phyloP scores from a whole-genome alignment of 306 rosid genomes.

The Arachis stenosperma region DNA sequence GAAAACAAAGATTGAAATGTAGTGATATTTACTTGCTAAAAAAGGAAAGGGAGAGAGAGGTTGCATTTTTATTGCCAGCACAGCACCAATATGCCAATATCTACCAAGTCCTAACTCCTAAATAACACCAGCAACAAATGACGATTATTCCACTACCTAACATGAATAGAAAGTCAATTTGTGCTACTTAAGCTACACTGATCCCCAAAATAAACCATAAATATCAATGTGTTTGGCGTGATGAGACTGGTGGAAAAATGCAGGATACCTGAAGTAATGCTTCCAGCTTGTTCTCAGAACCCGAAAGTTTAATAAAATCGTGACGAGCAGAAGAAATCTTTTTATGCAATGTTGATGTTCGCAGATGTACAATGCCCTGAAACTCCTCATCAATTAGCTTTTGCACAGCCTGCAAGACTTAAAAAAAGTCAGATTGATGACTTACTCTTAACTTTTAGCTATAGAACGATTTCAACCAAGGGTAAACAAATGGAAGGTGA shows the following conservation, averaged over 20 bases:
- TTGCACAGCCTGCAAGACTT: slow-evolving; percentile 83
- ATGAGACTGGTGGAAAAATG: slow-evolving; percentile 9
- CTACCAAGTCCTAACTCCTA: not conserved
- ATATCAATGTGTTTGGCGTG: slow-evolving; percentile 21
- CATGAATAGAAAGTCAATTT: not conserved
- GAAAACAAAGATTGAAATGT: slow-evolving; percentile 13
- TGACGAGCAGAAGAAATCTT: slow-evolving; percentile 91
- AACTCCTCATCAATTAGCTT: slow-evolving; percentile 87
- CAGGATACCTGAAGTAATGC: slow-evolving; percentile 79
- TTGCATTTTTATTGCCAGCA: too few species aligned
- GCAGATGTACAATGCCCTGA: slow-evolving; percentile 87
- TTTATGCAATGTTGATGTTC: slow-evolving; percentile 88
- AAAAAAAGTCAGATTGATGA: slow-evolving; percentile 32
- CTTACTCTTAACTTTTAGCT: not conserved
- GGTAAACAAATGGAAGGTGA: slow-evolving; percentile 6
- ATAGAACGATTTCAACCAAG: not conserved
- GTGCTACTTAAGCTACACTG: slow-evolving; percentile 9
- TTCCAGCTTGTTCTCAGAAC: slow-evolving; percentile 95
- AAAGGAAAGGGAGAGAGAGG: slow-evolving; percentile 8
- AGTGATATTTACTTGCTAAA: too few species aligned
- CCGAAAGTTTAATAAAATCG: slow-evolving; percentile 88
- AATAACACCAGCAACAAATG: slow-evolving; percentile 1
- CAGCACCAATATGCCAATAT: not conserved
- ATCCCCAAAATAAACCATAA: slow-evolving; percentile 28
- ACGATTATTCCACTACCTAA: slow-evolving; percentile 4